Evolutionary conservation across 2,329 filamentous ascomycete species (phyloP).

Genomic region (Cadophora sp.): DNA sequence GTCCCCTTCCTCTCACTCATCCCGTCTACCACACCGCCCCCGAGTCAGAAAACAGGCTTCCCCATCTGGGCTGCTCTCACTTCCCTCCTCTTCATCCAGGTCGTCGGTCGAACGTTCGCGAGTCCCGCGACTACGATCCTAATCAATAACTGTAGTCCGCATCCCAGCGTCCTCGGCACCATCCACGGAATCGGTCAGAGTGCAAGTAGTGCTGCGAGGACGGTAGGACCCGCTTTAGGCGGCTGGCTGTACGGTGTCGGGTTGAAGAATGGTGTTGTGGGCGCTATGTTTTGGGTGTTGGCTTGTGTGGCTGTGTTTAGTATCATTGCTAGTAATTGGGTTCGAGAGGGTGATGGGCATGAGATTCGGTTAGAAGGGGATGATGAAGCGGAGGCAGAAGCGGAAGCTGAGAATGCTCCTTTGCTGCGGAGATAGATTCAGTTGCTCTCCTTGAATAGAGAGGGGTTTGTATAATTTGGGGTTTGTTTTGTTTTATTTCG

Average conservation of each 20-base stretch:
- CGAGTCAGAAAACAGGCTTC: slow-evolving; percentile 41
- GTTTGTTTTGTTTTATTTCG: background rate
- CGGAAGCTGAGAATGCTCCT: slow-evolving; percentile 34
- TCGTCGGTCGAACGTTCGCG: slow-evolving; percentile 75
- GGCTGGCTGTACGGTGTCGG: slow-evolving; percentile 67
- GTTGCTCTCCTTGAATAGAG: background rate
- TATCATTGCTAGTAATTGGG: slow-evolving; percentile 57
- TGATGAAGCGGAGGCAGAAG: slow-evolving; percentile 52
- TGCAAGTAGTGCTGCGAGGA: slow-evolving; percentile 63
- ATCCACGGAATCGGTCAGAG: slow-evolving; percentile 65
- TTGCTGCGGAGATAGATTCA: slow-evolving; percentile 16
- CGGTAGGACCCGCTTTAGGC: slow-evolving; percentile 65
- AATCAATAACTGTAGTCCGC: slow-evolving; percentile 67
- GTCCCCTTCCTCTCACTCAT: slow-evolving; percentile 76
- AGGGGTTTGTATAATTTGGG: background rate
- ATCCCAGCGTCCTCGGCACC: slow-evolving; percentile 63
- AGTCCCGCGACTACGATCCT: slow-evolving; percentile 64
- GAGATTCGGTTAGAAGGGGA: slow-evolving; percentile 71
- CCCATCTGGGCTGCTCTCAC: slow-evolving; percentile 40
- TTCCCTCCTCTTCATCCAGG: slow-evolving; percentile 65
- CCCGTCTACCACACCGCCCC: slow-evolving; percentile 50
- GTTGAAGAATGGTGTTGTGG: slow-evolving; percentile 62
- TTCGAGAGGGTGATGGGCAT: slow-evolving; percentile 68
- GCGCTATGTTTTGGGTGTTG: slow-evolving; percentile 52
- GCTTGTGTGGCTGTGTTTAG: slow-evolving; percentile 59